Percentiles rank a stretch among this genome's conserved stretches.
Evolutionary conservation across 2,329 filamentous ascomycete genomes (phyloP).

Genomic region (Fusarium concolor): DNA sequence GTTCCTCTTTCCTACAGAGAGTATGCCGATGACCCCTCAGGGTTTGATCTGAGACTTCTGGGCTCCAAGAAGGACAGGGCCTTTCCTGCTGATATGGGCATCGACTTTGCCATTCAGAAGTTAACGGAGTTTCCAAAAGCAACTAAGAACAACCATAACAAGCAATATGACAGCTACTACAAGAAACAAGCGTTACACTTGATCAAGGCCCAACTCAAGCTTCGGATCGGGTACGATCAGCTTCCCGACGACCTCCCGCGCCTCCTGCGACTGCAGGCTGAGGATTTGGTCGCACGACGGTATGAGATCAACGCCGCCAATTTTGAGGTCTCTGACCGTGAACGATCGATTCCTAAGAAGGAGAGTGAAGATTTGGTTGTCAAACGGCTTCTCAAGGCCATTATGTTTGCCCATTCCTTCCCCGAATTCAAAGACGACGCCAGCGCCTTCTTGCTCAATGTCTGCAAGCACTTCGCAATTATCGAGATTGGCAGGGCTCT

Average conservation of each 20-base stretch:
- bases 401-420: conserved; percentile 86
- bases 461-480: conserved; percentile 91
- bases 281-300: conserved; percentile 82
- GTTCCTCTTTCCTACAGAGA: conserved; percentile 84
- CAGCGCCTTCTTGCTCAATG: conserved; percentile 77
- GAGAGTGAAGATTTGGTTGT: conserved; percentile 83
- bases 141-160: conserved; percentile 62
- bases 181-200: conserved; percentile 93
- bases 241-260: conserved; percentile 90
- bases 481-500: conserved; percentile 90
- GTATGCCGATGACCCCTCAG: conserved; percentile 88
- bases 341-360: conserved; percentile 88
- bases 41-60: conserved; percentile 88
- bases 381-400: conserved; percentile 88
- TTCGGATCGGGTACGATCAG: conserved; percentile 87
- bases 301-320: conserved; percentile 76
- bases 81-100: conserved; percentile 86
- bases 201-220: conserved; percentile 88
- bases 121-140: conserved; percentile 82
- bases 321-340: conserved; percentile 80
- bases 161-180: conserved; percentile 82
- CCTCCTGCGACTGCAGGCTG: conserved; percentile 86
- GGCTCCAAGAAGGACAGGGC: conserved; percentile 90
- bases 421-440: conserved; percentile 84
- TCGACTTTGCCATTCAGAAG: conserved; percentile 90